Conservation (phyloP, 129 eudicot genomes). For the Ambrosia artemisiifolia region DNA sequence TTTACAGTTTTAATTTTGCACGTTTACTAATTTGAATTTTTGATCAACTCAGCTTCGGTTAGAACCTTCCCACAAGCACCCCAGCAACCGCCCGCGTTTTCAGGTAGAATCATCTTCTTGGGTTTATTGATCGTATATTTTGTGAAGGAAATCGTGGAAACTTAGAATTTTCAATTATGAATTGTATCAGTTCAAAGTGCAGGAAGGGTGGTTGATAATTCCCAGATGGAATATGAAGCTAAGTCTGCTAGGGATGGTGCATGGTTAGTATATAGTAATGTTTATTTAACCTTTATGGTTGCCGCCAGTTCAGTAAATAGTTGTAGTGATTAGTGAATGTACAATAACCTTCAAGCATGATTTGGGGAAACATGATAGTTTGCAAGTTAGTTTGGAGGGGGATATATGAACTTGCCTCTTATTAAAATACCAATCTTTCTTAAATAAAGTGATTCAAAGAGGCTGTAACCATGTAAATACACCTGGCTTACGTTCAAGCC, state of each 20-base stretch:
- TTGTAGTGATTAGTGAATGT: not conserved
- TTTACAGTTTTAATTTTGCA: not conserved
- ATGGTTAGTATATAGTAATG: slow-evolving; percentile 52
- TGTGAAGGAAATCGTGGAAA: not conserved
- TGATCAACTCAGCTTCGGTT: slow-evolving; percentile 36
- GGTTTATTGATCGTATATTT: not conserved
- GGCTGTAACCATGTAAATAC: too few relatives aligned
- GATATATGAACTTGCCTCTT: too few relatives aligned
- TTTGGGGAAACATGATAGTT: too few relatives aligned
- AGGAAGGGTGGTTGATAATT: slow-evolving; percentile 51
- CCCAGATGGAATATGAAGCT: slow-evolving; percentile 95
- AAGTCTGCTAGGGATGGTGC: slow-evolving; percentile 99
- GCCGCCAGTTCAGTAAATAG: not conserved
- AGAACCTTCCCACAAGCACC: slow-evolving; percentile 54
- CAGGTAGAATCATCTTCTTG: slow-evolving; percentile 27
- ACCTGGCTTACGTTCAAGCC: too few relatives aligned
- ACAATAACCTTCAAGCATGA: not conserved
- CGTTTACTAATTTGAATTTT: slow-evolving; percentile 8
- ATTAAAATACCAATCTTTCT: too few relatives aligned
- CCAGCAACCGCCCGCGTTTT: slow-evolving; percentile 35
- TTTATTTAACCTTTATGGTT: not conserved
- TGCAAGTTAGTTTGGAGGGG: too few relatives aligned
- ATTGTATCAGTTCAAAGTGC: slow-evolving; percentile 38
- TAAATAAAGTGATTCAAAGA: too few relatives aligned
- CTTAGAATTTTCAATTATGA: slow-evolving; percentile 1